These are phyloP conservation scores for Colletotrichum sublineola DNA, from an alignment of 2,329 filamentous ascomycete species.

Conservation along the genomic window DNA sequence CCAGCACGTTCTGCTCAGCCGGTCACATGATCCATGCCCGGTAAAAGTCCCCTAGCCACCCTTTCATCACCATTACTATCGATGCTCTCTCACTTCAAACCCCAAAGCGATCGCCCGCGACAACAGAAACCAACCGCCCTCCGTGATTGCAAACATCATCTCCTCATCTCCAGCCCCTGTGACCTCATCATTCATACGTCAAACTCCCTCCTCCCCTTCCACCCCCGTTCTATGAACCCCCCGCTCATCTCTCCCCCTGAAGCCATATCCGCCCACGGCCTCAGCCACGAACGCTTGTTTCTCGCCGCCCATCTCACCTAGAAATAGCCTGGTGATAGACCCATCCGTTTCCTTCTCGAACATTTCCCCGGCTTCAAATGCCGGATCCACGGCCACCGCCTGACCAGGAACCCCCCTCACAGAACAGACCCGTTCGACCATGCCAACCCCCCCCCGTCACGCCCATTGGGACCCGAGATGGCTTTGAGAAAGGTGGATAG, in stretches of 20 bases:
- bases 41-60: not conserved
- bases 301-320: not conserved
- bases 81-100: too few species aligned
- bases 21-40: not conserved
- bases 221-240: not conserved
- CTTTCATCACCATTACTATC: not conserved
- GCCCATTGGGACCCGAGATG: not conserved
- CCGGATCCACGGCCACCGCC: not conserved
- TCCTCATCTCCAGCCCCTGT: slow-evolving; percentile 10
- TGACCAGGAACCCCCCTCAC: not conserved
- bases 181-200: not conserved
- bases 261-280: not conserved
- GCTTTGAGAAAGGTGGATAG: not conserved
- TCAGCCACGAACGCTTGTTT: not conserved
- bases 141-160: not conserved
- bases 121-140: too few species aligned
- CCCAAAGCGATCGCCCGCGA: not conserved
- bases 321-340: not conserved
- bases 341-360: not conserved
- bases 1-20: not conserved
- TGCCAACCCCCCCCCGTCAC: not conserved
- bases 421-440: not conserved
- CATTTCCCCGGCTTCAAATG: not conserved
- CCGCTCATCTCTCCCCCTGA: not conserved
- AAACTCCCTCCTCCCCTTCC: not conserved